Conservation (phyloP, 2,329 filamentous ascomycete genomes). For the Taxawa tesnikishii region DNA sequence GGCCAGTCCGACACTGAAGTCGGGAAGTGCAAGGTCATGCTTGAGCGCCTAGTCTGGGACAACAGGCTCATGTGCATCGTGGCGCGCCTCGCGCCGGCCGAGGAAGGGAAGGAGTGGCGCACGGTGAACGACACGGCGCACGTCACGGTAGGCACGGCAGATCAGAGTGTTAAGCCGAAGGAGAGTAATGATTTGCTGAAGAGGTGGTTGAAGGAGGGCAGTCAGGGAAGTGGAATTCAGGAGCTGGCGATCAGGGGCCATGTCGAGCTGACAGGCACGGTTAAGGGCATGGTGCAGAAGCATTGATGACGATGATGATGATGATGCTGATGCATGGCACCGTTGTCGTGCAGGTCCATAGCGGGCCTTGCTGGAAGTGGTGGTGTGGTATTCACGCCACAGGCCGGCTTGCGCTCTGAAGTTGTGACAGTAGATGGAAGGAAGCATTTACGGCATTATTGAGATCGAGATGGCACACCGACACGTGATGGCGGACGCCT, state of each 20-base stretch:
- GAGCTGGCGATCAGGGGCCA: slow-evolving; percentile 43
- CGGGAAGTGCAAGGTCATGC: slow-evolving; percentile 50
- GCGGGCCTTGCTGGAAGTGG: too few relatives aligned
- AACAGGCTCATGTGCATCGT: slow-evolving; percentile 83
- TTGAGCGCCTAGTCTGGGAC: slow-evolving; percentile 68
- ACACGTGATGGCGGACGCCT: too few relatives aligned
- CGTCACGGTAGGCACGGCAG: slow-evolving; percentile 77
- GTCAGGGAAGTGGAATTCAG: slow-evolving; percentile 38
- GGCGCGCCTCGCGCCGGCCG: slow-evolving; percentile 46
- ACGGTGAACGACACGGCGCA: slow-evolving; percentile 73
- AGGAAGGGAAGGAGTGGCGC: slow-evolving; percentile 33
- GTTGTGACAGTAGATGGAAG: too few relatives aligned
- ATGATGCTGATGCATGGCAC: too few relatives aligned
- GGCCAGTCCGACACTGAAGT: slow-evolving; percentile 37
- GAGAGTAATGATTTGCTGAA: slow-evolving; percentile 82
- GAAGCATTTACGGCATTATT: too few relatives aligned
- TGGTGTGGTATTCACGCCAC: too few relatives aligned
- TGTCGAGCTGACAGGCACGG: slow-evolving; percentile 42
- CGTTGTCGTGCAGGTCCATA: too few relatives aligned
- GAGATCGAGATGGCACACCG: too few relatives aligned
- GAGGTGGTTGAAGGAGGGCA: slow-evolving; percentile 57
- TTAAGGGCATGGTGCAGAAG: slow-evolving; percentile 35
- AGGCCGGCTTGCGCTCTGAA: too few relatives aligned
- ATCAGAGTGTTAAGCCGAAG: slow-evolving; percentile 67
- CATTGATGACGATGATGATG: too few relatives aligned